Evolutionary conservation across 78 protist genomes (phyloP), one percentile per base, ranked within the genome.

Genomic region (Dictyostelium brefeldianum): DNA sequence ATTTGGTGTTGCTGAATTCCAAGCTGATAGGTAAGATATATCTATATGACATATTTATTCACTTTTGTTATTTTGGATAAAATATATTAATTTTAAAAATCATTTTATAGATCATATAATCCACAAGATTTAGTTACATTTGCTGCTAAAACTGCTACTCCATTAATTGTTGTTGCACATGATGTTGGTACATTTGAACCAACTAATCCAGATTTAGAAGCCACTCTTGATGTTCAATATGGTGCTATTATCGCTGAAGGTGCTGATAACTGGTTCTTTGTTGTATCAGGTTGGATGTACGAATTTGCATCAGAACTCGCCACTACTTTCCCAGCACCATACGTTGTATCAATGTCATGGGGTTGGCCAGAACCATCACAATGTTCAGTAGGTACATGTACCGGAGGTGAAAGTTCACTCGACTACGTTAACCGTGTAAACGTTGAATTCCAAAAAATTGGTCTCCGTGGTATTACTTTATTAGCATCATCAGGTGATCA

Each of bases 401-500:
- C 1, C 1, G 8, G 8, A 48, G 84, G 84, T 80, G 84, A 80
- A 62, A 57, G 47, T 53, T 47, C 78, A 43, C 31, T 50, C 17
- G 53, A 82, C 47, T 85, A 90, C 25, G 80, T 90, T 36, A 6
- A 4, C 2, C 85, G 95, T 64, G 82, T 77, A 69, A 93, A 84
- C 89, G 17, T 17, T 48, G 96, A 93, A 69, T 73, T 84, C 80
- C 25, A 27, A 74, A 93, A 93, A 73, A 74, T 83, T 64, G 91
- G 91, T 69, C 22, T 84, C 70, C 29, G 70, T 31, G 96, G 96
- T 78, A 29, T 57, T 54, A 67, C 96, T 22, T n/a, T 93, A 10
- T 31, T 93, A 25, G 96, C 83, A 4, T 29, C 89, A 1, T 71
- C 84, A 10, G 96, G 96, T 77, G 96, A 93, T 48, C 90, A 93